Conservation (phyloP, 495 filamentous ascomycete genomes). For the Staphylotrichum longicolle region DNA sequence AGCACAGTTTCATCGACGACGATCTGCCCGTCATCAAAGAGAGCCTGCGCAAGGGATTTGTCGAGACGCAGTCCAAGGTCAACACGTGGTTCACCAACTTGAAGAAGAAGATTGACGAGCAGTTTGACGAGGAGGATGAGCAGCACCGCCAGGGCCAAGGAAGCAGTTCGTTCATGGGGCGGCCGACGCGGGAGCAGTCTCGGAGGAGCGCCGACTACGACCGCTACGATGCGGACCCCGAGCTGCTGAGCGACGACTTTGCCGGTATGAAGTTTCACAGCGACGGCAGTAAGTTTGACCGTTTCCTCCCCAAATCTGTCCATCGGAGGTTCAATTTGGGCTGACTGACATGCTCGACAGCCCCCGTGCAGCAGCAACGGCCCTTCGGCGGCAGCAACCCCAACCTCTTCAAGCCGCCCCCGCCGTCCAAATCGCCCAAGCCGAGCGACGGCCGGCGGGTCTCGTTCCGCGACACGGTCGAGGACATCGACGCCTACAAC, state of each 20-base stretch:
- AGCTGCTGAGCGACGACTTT: slow-evolving; percentile 87
- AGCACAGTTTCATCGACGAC: slow-evolving; percentile 91
- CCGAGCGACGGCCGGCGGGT: slow-evolving; percentile 65
- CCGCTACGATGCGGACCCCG: slow-evolving; percentile 94
- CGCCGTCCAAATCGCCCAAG: slow-evolving; percentile 56
- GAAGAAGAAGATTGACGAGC: slow-evolving; percentile 87
- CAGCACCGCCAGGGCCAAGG: slow-evolving; percentile 25
- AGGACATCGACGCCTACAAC: slow-evolving; percentile 75
- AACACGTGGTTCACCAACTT: slow-evolving; percentile 88
- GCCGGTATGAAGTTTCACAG: slow-evolving; percentile 79
- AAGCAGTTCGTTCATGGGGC: slow-evolving; percentile 37
- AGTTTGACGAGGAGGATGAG: slow-evolving; percentile 60
- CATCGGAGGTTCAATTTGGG: background rate
- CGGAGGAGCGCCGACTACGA: slow-evolving; percentile 78
- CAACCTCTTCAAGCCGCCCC: slow-evolving; percentile 73
- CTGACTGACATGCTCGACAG: slow-evolving; percentile 10
- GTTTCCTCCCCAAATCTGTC: no score
- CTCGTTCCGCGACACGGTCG: slow-evolving; percentile 70
- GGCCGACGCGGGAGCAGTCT: slow-evolving; percentile 43
- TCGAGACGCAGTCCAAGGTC: slow-evolving; percentile 90
- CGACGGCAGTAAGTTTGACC: slow-evolving; percentile 59
- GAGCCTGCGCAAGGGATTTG: slow-evolving; percentile 90
- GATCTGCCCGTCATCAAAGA: slow-evolving; percentile 91
- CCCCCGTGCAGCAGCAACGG: slow-evolving; percentile 44
- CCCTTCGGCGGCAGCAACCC: slow-evolving; percentile 65